Evolutionary conservation across 202 grass and related monocot genomes (phyloP), one percentile per base, ranked within the genome.

Genomic region (Setaria italica): DNA sequence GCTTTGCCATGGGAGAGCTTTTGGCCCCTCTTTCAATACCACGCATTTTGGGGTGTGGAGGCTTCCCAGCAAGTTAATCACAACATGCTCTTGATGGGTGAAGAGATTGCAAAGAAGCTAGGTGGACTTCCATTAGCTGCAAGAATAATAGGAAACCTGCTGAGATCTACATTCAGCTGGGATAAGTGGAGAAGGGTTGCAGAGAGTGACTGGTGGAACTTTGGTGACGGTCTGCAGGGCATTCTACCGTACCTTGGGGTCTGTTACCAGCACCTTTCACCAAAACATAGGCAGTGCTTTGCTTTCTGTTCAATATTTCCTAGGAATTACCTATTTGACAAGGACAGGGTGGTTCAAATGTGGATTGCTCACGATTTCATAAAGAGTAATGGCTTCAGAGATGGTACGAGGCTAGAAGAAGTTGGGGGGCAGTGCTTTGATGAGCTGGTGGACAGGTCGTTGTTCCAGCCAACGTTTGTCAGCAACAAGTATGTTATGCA

Each of bases 131-230:
- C 86, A 25, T 77, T 88, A 66, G 79, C 79, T 35, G 85, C 78
- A 13, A 82, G 68, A 82, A 37, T 87, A 55, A 87, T 87, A 64
- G 85, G 85, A 76, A 83, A 88, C 74, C 55, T 88, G 21, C 60
- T 88, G 9, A 78, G 80, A 70, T 21, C 12, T 7, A 71, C 60
- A 45, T 57, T 62, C 14, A 33, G 14, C 0, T 0, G 13, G 32
- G 4, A 62, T 19, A 63, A 32, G 4, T 88, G 86, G 86, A 62
- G 11, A 30, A 53, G 34, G 25, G 66, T 83, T 62, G 29, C 62
- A 0, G 45, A 83, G 25, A 88, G 80, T 12, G 86, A 88, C 56
- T 88, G 86, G 86, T 88, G 79, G 86, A 63, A 83, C 19, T 20
- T 74, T 20, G 47, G 65, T n/a, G 86, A 88, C 39, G 71, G 20